Percentiles rank a stretch among this genome's conserved stretches.
Conservation (phyloP, 1,139 yeast genomes). For the Sugiyamaella grinbergsii region DNA sequence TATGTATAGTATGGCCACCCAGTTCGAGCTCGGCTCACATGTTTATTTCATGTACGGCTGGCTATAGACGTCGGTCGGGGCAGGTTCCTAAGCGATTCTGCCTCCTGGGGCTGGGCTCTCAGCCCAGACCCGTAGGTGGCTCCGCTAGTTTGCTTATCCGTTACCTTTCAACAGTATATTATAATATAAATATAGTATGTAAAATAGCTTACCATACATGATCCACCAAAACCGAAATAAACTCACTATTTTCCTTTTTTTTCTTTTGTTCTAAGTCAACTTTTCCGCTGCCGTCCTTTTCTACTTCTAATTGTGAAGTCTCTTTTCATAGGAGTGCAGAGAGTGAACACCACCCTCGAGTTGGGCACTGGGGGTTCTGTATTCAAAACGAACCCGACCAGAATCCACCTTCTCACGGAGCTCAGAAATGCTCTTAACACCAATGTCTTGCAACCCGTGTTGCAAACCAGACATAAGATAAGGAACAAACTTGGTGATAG, state of each 20-base stretch:
- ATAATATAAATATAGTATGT: conserved; percentile 8
- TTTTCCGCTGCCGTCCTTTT: too few relatives aligned
- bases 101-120: too few relatives aligned
- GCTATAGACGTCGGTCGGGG: too few relatives aligned
- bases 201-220: not conserved
- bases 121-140: too few relatives aligned
- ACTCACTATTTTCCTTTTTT: not conserved
- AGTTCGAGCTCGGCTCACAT: too few relatives aligned
- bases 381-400: conserved; percentile 88
- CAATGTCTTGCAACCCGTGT: conserved; percentile 98
- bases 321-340: conserved; percentile 95
- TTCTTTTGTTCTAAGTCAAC: too few relatives aligned
- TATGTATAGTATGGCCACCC: too few relatives aligned
- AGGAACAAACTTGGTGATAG: conserved; percentile 89
- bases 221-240: conserved; percentile 5
- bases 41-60: too few relatives aligned
- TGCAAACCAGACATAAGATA: conserved; percentile 93
- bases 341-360: conserved; percentile 98
- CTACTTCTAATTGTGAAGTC: conserved; percentile 71
- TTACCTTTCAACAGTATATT: not conserved
- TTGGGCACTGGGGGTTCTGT: conserved; percentile 98
- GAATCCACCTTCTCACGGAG: conserved; percentile 65
- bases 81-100: too few relatives aligned
- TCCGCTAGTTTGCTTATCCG: too few relatives aligned
- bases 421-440: conserved; percentile 65